phyloP scores from a whole-genome alignment of 2,329 filamentous ascomycete species.

The Claviceps sorghi region DNA sequence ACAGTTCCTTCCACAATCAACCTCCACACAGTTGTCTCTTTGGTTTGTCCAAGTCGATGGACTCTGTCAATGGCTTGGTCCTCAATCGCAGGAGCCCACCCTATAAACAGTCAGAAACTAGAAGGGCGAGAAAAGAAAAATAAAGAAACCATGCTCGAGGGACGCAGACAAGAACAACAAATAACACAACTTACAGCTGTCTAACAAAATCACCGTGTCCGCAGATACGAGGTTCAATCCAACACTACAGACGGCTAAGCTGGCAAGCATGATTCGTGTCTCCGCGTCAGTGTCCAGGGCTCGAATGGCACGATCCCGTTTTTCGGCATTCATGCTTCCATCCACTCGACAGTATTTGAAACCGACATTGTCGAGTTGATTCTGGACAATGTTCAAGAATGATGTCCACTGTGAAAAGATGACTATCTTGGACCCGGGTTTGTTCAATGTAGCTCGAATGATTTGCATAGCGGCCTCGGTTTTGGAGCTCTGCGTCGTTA shows the following conservation, averaged over 20 bases:
- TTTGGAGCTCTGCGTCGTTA: conserved; percentile 61
- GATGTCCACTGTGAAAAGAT: conserved; percentile 68
- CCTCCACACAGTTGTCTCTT: conserved; percentile 64
- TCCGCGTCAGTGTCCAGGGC: conserved; percentile 51
- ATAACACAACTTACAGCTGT: conserved; percentile 43
- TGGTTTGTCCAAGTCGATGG: conserved; percentile 69
- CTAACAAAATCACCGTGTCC: conserved; percentile 69
- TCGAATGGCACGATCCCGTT: conserved; percentile 58
- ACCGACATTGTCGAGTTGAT: conserved; percentile 44
- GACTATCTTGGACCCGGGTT: conserved; percentile 51
- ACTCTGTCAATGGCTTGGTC: conserved; percentile 85
- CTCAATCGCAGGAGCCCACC: conserved; percentile 89
- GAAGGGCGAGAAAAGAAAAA: background rate
- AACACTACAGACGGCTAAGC: conserved; percentile 67
- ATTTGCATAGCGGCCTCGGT: conserved; percentile 67
- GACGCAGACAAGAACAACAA: background rate
- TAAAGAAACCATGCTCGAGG: background rate
- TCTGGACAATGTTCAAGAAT: conserved; percentile 58
- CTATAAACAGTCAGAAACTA: conserved; percentile 12
- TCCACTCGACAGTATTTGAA: conserved; percentile 61
- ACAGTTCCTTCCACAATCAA: conserved; percentile 68
- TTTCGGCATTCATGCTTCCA: conserved; percentile 56
- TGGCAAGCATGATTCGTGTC: conserved; percentile 67
- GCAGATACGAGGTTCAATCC: conserved; percentile 77
- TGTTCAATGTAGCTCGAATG: conserved; percentile 51